These are phyloP conservation scores for Tetraselmis chui DNA, from an alignment of 139 green algal species.

Conservation along the genomic window DNA sequence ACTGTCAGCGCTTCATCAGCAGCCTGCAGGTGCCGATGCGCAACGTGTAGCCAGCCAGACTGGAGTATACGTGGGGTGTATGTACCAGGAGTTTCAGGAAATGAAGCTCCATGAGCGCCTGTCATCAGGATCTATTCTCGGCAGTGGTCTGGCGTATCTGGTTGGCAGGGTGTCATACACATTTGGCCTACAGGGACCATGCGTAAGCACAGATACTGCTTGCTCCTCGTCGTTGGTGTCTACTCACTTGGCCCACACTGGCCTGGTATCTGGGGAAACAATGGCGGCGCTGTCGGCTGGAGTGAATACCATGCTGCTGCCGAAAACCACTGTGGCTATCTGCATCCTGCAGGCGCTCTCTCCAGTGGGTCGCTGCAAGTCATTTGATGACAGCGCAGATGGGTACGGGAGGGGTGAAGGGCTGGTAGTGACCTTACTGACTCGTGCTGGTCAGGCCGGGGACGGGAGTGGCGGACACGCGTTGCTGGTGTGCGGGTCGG, in stretches of 20 bases:
- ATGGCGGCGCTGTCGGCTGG: conserved; percentile 34
- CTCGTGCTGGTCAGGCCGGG: neutral
- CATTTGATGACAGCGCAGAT: conserved; percentile 70
- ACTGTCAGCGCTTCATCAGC: neutral
- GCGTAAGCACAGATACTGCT: conserved; percentile 73
- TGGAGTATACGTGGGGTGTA: conserved; percentile 23
- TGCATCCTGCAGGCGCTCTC: conserved; percentile 32
- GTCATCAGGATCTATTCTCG: neutral
- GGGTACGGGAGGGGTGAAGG: conserved; percentile 80
- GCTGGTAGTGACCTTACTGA: conserved; percentile 25
- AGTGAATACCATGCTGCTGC: conserved; percentile 68
- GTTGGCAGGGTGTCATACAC: conserved; percentile 70
- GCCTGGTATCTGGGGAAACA: conserved; percentile 20
- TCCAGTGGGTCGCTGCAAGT: conserved; percentile 72
- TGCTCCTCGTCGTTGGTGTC: conserved; percentile 82
- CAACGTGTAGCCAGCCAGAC: neutral
- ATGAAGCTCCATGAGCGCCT: neutral
- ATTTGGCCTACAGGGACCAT: conserved; percentile 48
- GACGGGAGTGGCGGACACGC: neutral
- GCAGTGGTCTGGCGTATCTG: neutral
- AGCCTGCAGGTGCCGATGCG: neutral
- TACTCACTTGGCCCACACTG: conserved; percentile 52
- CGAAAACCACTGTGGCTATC: conserved; percentile 16
- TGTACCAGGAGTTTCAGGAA: conserved; percentile 13
- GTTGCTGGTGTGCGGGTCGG: conserved; percentile 45